Conservation (phyloP, 2,329 filamentous ascomycete species). For the Teratosphaeria epicoccoides region DNA sequence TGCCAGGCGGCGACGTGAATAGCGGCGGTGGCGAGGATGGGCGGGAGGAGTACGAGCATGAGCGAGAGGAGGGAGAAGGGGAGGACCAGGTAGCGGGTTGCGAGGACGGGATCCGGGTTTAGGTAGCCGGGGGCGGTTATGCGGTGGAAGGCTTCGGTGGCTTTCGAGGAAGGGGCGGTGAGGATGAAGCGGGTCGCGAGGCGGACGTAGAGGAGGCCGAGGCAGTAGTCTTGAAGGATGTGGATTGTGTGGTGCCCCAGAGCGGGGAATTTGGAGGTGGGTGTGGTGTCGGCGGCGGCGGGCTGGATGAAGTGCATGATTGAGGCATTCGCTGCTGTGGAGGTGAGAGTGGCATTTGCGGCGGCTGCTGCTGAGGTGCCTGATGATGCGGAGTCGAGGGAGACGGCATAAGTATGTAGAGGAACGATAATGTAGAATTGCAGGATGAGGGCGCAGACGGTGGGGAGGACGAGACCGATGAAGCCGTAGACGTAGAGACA, state of each 20-base stretch:
- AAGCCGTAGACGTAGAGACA: conserved; percentile 66
- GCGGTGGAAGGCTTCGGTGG: conserved; percentile 62
- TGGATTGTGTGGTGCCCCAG: conserved; percentile 59
- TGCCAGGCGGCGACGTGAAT: not conserved
- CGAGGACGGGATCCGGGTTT: conserved; percentile 64
- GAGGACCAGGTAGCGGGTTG: conserved; percentile 79
- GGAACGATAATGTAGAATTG: conserved; percentile 86
- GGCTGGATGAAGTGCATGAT: conserved; percentile 1
- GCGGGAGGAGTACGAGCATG: conserved; percentile 54
- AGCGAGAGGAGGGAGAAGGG: conserved; percentile 56
- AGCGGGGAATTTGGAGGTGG: not conserved
- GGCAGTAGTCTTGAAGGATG: conserved; percentile 85
- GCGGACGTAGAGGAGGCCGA: conserved; percentile 83
- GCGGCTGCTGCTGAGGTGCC: not conserved
- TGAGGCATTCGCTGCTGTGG: conserved; percentile 11
- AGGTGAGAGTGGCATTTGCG: not conserved
- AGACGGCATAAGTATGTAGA: conserved; percentile 61
- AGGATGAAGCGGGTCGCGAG: conserved; percentile 61
- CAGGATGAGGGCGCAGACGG: conserved; percentile 66
- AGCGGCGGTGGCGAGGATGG: conserved; percentile 40
- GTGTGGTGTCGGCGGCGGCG: not conserved
- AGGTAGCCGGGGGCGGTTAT: conserved; percentile 61
- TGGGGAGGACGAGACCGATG: conserved; percentile 68
- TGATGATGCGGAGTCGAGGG: conserved; percentile 5
- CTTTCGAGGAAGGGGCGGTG: conserved; percentile 57